A percentile compares a stretch with the other conserved stretches of the same genome.
Evolutionary conservation across 2,329 filamentous ascomycete species (phyloP).

Genomic region (Fusarium sp.): DNA sequence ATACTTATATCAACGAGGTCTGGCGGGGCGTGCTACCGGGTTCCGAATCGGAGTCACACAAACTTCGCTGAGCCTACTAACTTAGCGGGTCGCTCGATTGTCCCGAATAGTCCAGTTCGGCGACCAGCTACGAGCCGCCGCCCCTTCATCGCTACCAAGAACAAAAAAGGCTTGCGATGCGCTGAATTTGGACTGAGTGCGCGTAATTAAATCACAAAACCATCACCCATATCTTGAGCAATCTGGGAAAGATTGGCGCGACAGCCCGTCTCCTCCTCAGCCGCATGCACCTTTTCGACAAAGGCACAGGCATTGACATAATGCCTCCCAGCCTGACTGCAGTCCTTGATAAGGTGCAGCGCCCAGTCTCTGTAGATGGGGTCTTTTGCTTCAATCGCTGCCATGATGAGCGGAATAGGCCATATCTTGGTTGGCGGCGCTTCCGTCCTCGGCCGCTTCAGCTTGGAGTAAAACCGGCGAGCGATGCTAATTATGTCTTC

Average conservation of each 20-base stretch:
- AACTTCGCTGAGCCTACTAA: rapidly evolving
- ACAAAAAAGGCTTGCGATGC: not conserved
- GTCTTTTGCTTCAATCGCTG: not conserved
- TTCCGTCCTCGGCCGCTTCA: rapidly evolving
- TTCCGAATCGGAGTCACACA: not conserved
- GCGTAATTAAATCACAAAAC: not conserved
- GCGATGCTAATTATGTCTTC: not conserved
- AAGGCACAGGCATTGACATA: not conserved
- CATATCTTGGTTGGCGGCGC: not conserved
- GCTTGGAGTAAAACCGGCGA: not conserved
- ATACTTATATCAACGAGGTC: not conserved
- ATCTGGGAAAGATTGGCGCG: not conserved
- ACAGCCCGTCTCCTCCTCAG: not conserved
- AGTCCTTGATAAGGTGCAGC: not conserved
- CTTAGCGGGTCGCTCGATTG: not conserved
- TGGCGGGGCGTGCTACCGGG: not conserved
- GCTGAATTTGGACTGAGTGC: rapidly evolving
- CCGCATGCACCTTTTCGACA: not conserved
- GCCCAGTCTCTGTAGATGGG: not conserved
- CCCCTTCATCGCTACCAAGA: rapidly evolving
- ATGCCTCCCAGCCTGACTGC: rapidly evolving
- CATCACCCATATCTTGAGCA: not conserved
- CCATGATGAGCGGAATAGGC: not conserved
- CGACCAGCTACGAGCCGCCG: not conserved
- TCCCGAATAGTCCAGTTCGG: not conserved